Base-by-base conservation (phyloP, 2,329 filamentous ascomycete species). In the Colletotrichum sp. region DNA sequence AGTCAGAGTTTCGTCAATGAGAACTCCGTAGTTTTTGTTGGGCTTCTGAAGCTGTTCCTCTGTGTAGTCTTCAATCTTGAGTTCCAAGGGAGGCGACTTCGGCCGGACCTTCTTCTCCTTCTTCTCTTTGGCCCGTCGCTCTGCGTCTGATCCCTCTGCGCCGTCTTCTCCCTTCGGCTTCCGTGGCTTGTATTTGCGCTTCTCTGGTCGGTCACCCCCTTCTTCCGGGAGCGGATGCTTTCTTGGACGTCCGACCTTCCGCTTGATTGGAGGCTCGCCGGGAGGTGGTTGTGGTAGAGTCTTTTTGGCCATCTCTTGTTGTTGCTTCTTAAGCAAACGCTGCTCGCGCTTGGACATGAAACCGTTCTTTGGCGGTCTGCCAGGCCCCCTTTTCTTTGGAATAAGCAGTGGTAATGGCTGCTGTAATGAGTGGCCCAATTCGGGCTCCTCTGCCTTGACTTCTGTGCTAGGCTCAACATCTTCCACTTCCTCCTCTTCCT, bases 321-420 rank as follows among this genome's bases (percentile, higher is more conserved):
- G 83, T 75, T 89, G 86, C 82, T 93, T 94, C 84, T 93, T 91
- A 9, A 92, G 88, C 64, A 92, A 83, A 22, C 91, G 88, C 78
- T 93, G 90, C 80, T 96, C 93, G 72, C 94, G 89, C 84, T 96
- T 96, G 2, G 94, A 96, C 91, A 96, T 95, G 81, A 95, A 90
- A 32, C 94, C 94, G 80, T 96, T 94, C 85, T 96, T 96, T 0
- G 94, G 94, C 25, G 94, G 94, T 69, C 94, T 88, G n/a, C 94
- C 94, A 12, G 94, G 94, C 16, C 94, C 94, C 79, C 94, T 92
- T 77, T 94, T 93, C 84, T 91, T 94, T 32, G 91, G 90, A 63
- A 75, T 68, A 30, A 71, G 44, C 15, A 72, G 77, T 13, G 64
- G 28, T 52, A 77, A 68, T 34, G 91, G 85, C 72, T 87, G 84